A percentile compares a stretch with the other conserved stretches of the same genome.
Evolutionary conservation across 345 rosid genomes (phyloP).

Genomic region (Citropsis articulata): DNA sequence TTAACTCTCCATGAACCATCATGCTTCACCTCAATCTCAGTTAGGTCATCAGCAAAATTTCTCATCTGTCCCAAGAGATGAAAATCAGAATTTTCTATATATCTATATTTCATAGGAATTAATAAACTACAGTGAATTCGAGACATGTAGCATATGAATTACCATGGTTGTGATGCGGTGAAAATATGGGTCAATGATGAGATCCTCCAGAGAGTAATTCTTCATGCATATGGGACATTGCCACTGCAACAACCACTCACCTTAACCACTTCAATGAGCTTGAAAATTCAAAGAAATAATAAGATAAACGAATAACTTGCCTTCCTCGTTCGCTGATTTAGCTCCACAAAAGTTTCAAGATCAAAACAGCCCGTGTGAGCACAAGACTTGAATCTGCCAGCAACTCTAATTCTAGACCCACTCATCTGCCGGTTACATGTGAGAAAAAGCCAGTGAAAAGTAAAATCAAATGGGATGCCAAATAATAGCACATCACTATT

Average conservation of each 20-base stretch:
- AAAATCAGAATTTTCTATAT: neutral
- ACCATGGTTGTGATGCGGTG: conserved; percentile 31
- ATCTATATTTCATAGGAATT: neutral
- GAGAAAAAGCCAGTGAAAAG: neutral
- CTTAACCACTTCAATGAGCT: neutral
- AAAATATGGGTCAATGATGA: conserved; percentile 32
- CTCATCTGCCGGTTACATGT: conserved; percentile 25
- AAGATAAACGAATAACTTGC: conserved; percentile 10
- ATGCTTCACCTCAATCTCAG: conserved; percentile 39
- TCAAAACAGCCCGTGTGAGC: conserved; percentile 38
- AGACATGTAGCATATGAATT: neutral
- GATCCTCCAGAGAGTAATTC: conserved; percentile 32
- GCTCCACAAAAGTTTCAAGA: conserved; percentile 32
- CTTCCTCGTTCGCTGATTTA: conserved; percentile 34
- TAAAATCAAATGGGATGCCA: neutral
- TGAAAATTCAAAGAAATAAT: neutral
- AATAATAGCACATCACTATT: neutral
- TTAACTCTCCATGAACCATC: conserved; percentile 42
- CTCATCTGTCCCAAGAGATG: conserved; percentile 24
- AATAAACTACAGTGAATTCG: neutral
- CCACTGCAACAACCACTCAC: conserved; percentile 28
- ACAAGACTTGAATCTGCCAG: conserved; percentile 35
- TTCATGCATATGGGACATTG: conserved; percentile 38
- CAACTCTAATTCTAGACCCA: conserved; percentile 35
- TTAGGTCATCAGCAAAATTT: conserved; percentile 34